Evolutionary conservation across 2,329 filamentous ascomycete genomes (phyloP).

Genomic region (Ceratocystis papillata): DNA sequence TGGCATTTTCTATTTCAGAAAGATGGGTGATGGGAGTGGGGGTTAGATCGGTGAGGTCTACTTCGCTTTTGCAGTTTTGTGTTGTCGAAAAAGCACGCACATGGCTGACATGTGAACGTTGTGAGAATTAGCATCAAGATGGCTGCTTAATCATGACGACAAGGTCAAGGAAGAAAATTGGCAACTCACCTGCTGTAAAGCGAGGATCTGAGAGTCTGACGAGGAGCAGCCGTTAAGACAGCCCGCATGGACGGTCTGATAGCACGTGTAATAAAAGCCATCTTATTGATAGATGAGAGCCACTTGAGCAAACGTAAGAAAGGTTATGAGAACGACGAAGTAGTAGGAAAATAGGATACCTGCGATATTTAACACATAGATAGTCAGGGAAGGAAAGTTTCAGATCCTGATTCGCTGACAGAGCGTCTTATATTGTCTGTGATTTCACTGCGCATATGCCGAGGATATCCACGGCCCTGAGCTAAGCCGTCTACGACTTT

Average conservation of each 20-base stretch:
- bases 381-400: background rate
- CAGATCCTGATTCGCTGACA: background rate
- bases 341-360: background rate
- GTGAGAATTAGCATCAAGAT: constrained; percentile 12
- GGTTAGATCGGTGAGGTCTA: constrained; percentile 63
- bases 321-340: constrained; percentile 4
- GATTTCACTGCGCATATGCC: constrained; percentile 21
- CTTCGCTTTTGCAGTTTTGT: constrained; percentile 39
- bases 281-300: constrained; percentile 5
- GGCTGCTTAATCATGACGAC: background rate
- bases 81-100: constrained; percentile 52
- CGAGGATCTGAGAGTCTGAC: background rate
- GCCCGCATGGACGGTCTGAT: constrained; percentile 18
- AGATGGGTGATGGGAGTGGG: constrained; percentile 90
- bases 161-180: background rate
- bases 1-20: constrained; percentile 78
- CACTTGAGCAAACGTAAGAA: background rate
- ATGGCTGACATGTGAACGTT: constrained; percentile 27
- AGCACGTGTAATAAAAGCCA: constrained; percentile 24
- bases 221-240: background rate
- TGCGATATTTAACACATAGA: constrained; percentile 9
- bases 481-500: background rate
- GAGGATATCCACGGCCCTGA: constrained; percentile 27
- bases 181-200: constrained; percentile 7
- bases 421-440: background rate